Base-by-base conservation (phyloP, 1,284 basidiomycete species). In the Puccinia sorghi region DNA sequence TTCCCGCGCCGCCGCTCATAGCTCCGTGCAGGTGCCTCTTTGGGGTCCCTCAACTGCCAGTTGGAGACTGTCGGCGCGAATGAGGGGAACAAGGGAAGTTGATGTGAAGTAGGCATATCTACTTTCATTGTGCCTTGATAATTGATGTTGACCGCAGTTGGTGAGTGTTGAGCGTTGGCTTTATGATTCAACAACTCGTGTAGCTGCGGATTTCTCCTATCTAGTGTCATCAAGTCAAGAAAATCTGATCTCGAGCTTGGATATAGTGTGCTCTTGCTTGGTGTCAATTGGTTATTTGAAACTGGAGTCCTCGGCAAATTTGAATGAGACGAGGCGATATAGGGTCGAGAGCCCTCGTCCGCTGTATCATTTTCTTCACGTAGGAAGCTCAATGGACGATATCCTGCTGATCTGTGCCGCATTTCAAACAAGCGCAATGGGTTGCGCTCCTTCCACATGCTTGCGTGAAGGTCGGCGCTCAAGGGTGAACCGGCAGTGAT, bases 341-440 rank as follows among this genome's bases (percentile, higher is more conserved):
- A 70, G 20, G 32, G 48, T n/a, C 67, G 17, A 39, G 48, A 52
- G 20, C 48, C 50, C 8, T 70, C 27, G 12, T 39, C 9, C 27
- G 48, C 46, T 54, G 32, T 48, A 1, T 17, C 48, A 12, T 39
- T 32, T 39, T 70, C 67, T 37, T 70, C 50, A 20, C 50, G 50
- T 32, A 70, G n/a, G 5, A 54, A 20, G 20, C 50, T 70, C 50
- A 70, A 54, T 54, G 67, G 48, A 32, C 67, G 67, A 70, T 70
- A 70, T 39, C 67, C 48, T 39, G 67, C 17, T 15, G 17, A 2
- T 54, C 54, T 54, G 25, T 50, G 67, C 11, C 48, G 32, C 32
- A 54, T 32, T 8, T 54, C 32, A 39, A 70, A 54, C 48, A 70
- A 32, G 11, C 48, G 48, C 25, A 48, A 54, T 70, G 67, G 67